Conservation (phyloP, 2,329 filamentous ascomycete genomes). For the Diaporthe ampelina region DNA sequence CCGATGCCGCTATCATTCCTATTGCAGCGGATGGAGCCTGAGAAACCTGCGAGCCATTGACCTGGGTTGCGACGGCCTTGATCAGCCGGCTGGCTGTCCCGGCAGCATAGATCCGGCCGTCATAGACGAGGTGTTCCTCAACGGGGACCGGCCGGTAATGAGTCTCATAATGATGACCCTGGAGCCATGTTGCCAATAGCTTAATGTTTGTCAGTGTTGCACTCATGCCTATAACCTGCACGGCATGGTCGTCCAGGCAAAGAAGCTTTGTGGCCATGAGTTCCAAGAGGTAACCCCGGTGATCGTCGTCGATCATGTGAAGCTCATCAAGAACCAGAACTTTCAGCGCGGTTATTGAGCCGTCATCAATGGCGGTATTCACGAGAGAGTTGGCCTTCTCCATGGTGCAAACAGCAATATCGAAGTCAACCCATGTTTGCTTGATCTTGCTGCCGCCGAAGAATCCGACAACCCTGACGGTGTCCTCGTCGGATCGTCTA, state of each 20-base stretch:
- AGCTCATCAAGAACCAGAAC: conserved; percentile 82
- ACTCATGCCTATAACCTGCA: conserved; percentile 85
- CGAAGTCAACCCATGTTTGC: conserved; percentile 79
- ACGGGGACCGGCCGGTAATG: conserved; percentile 82
- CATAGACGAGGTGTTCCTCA: conserved; percentile 80
- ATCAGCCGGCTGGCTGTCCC: conserved; percentile 70
- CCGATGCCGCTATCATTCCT: conserved; percentile 67
- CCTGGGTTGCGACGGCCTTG: conserved; percentile 68
- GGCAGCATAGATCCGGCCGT: conserved; percentile 76
- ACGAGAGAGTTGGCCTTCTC: conserved; percentile 86
- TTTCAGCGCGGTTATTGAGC: conserved; percentile 73
- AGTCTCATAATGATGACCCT: conserved; percentile 79
- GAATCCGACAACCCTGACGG: conserved; percentile 77
- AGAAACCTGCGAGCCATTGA: conserved; percentile 49
- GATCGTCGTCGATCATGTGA: conserved; percentile 86
- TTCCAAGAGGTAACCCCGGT: conserved; percentile 82
- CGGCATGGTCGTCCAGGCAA: conserved; percentile 70
- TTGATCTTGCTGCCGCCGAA: conserved; percentile 80
- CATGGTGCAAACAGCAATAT: conserved; percentile 84
- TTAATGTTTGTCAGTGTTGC: conserved; percentile 84
- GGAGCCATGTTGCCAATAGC: conserved; percentile 77
- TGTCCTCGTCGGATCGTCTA: conserved; percentile 68
- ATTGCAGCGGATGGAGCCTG: conserved; percentile 55
- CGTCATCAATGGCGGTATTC: conserved; percentile 80
- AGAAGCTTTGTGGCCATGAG: conserved; percentile 80